Evolutionary conservation across 2,329 filamentous ascomycete species (phyloP).

Genomic region (Kalmusia sp.): DNA sequence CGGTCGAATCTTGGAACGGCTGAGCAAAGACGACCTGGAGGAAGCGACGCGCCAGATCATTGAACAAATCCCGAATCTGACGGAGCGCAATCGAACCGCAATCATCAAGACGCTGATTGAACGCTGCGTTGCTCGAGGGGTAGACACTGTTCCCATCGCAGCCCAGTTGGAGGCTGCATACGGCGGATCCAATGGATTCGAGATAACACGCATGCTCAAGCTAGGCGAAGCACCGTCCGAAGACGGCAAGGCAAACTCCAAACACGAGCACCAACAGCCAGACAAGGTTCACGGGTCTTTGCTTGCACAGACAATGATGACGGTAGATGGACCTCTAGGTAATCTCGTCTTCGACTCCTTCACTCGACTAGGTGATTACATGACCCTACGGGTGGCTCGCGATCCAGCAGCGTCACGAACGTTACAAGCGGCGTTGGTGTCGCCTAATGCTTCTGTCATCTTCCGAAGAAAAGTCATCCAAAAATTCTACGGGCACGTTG

Average conservation of each 20-base stretch:
- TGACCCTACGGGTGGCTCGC: slow-evolving; percentile 68
- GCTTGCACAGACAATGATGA: slow-evolving; percentile 79
- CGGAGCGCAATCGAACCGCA: slow-evolving; percentile 77
- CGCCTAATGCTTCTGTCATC: slow-evolving; percentile 60
- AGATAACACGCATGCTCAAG: slow-evolving; percentile 66
- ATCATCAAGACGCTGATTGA: slow-evolving; percentile 85
- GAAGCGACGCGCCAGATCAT: slow-evolving; percentile 74
- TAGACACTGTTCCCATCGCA: slow-evolving; percentile 64
- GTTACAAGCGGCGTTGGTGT: slow-evolving; percentile 67
- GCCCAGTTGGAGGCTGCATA: slow-evolving; percentile 65
- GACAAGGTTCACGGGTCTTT: slow-evolving; percentile 82
- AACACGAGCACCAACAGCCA: slow-evolving; percentile 38
- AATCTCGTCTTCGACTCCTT: slow-evolving; percentile 72
- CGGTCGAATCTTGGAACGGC: slow-evolving; percentile 79
- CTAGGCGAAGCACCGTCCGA: slow-evolving; percentile 58
- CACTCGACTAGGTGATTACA: slow-evolving; percentile 58
- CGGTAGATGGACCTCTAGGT: slow-evolving; percentile 71
- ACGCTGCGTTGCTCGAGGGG: slow-evolving; percentile 73
- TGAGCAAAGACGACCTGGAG: slow-evolving; percentile 85
- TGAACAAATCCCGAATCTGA: slow-evolving; percentile 74
- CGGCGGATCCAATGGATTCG: slow-evolving; percentile 57
- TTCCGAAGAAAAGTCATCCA: slow-evolving; percentile 69
- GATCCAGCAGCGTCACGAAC: slow-evolving; percentile 66
- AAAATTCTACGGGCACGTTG: slow-evolving; percentile 67
- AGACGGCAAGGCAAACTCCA: slow-evolving; percentile 39